phyloP scores from a whole-genome alignment of 2,329 filamentous ascomycete species.

The Hymenoscyphus linearis region DNA sequence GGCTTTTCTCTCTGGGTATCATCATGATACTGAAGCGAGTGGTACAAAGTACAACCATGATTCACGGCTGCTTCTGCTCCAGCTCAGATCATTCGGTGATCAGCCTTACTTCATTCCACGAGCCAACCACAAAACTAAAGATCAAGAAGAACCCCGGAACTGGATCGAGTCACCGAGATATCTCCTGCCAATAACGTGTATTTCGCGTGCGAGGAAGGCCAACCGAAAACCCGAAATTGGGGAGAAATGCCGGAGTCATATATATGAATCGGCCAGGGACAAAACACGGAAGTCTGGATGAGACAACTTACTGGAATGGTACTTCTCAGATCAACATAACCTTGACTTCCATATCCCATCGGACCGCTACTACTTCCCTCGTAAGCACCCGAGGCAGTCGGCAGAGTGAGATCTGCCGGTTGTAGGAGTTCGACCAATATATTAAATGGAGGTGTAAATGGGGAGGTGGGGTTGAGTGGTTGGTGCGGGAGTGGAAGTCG shows the following conservation, averaged over 20 bases:
- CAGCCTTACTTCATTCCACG: too few species aligned
- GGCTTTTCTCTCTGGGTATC: too few species aligned
- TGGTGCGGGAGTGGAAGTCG: background rate
- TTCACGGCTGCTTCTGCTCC: background rate
- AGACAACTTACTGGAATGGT: background rate
- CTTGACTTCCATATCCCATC: background rate
- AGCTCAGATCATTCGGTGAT: too few species aligned
- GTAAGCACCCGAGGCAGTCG: background rate
- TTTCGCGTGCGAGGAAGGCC: background rate
- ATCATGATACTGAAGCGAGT: too few species aligned
- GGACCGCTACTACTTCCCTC: background rate
- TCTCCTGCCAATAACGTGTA: too few species aligned
- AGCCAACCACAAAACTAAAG: too few species aligned
- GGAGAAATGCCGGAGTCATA: background rate
- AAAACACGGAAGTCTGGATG: background rate
- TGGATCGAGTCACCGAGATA: too few species aligned
- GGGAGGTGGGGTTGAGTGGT: background rate
- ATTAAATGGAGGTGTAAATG: background rate
- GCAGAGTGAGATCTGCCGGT: background rate
- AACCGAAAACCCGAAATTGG: background rate
- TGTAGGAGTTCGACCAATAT: background rate
- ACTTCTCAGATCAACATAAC: background rate
- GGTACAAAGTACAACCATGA: background rate
- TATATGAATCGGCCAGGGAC: background rate
- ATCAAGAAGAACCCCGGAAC: too few species aligned